Base-by-base conservation (phyloP, 768 basidiomycete genomes). In the Podaxis sp. region DNA sequence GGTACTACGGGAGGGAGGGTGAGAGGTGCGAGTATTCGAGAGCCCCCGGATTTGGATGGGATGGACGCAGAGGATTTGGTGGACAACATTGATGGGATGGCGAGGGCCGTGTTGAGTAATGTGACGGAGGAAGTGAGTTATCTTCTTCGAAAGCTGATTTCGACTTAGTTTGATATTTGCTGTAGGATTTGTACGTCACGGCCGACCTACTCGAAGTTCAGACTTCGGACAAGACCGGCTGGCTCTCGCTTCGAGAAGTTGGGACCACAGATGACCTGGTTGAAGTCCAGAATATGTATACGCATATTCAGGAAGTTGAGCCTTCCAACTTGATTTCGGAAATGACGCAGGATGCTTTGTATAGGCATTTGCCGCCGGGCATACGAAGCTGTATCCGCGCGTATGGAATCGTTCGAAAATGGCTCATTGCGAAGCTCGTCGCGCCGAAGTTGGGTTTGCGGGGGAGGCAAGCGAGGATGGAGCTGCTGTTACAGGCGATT, bases 171-270 rank as follows among this genome's bases (percentile, higher is more conserved):
- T 36, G 59, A 12, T 26, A 17, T 50, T 17, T 13, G 17, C 37
- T 66, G 5, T 56, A 93, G 90, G 92, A 94, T 74, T 77, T 95
- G 40, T 89, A 91, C 67, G 78, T 87, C 48, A 87, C 89, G 6
- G 84, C 87, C 4, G 93, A 95, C 71, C 74, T 93, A 17, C 80
- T 95, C 10, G 93, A 95, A 72, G 84, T 91, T 0, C 93, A 95
- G 72, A 87, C 84, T 1, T 83, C 85, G 15, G 93, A 95, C 71
- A 84, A 87, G 36, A 87, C 84, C 2, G 93, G 90, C 2, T 95
- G 93, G 92, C 90, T 93, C 73, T 76, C 80, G 3, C 59, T 76
- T 36, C 79, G 85, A 58, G 91, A 93, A n/a, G 71, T 78, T 0
- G 74, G 73, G 15, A 74, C 79, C 0, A 72, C 77, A 52, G 82